A percentile compares a stretch with the other conserved stretches of the same genome.
Evolutionary conservation across 2,329 filamentous ascomycete species (phyloP).

Genomic region (Xylariaceae sp.): DNA sequence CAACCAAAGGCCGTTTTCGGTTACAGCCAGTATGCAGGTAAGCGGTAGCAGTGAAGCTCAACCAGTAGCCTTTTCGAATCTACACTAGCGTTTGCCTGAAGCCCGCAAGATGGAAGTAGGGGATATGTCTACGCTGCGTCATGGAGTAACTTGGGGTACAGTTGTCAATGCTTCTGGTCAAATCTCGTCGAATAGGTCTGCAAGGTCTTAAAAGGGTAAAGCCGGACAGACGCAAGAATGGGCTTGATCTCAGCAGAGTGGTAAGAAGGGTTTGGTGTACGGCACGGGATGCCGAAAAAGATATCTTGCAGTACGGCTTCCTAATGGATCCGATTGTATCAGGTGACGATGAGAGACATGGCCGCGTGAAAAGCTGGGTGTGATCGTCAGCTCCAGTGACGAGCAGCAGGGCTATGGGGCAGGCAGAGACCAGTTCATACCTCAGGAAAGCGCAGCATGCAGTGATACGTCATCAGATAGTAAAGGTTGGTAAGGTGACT

Average conservation of each 20-base stretch:
- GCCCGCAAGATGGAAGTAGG: slow-evolving; percentile 1
- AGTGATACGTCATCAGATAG: slow-evolving; percentile 20
- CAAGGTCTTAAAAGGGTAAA: background rate
- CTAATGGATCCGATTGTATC: slow-evolving; percentile 9
- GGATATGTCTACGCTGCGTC: slow-evolving; percentile 13
- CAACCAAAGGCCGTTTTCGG: slow-evolving; percentile 12
- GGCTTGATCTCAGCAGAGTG: background rate
- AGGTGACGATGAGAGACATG: slow-evolving; percentile 11
- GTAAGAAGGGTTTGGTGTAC: background rate
- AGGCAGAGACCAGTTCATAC: background rate
- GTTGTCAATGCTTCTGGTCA: background rate
- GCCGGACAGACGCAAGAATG: background rate
- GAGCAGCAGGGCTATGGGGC: too few relatives aligned
- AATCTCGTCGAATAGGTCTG: slow-evolving; percentile 1
- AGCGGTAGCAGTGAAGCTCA: slow-evolving; percentile 12
- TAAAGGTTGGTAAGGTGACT: slow-evolving; percentile 7
- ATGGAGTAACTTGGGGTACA: slow-evolving; percentile 11
- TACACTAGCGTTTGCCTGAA: slow-evolving; percentile 22
- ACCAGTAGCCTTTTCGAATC: slow-evolving; percentile 6
- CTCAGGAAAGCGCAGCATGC: slow-evolving; percentile 4
- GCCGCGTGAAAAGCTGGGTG: too few relatives aligned
- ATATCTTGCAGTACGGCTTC: background rate
- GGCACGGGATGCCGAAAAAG: slow-evolving; percentile 12
- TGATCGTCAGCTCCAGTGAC: too few relatives aligned
- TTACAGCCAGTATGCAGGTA: slow-evolving; percentile 18